Evolutionary conservation across 352 stramenopile species (phyloP), one percentile per base, ranked within the genome.

Genomic region (Pythium rhizo-oryzae): DNA sequence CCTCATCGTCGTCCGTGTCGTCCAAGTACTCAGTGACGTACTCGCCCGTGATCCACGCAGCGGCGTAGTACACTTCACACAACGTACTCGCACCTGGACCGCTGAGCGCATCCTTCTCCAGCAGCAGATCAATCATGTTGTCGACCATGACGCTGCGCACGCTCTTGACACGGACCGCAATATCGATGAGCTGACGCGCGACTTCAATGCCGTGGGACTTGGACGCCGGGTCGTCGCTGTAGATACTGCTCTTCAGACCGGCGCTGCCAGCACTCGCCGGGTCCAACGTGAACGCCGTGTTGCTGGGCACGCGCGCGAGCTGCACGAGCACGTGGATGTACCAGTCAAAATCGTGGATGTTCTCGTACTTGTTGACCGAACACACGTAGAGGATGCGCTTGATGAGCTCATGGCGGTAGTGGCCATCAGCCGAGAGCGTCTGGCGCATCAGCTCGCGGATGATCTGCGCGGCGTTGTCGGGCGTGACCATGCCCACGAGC

Each of bases 331-430:
- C 89, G 71, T 97, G 89, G 55, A 99, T 89, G 78, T 99, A 99
- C 98, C 98, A 99, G 59, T 92, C 82, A 80, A 99, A 99, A 75
- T 99, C 97, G 65, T 93, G 81, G 44, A 99, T 88, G 70, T 98
- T 98, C 51, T 96, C 87, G 79, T 99, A 99, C 79, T 99, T 99
- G 77, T 99, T 97, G 18, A 93, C 79, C 8, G 88, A 97, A 77
- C 97, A 99, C 75, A 99, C 98, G 64, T 96, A 87, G 49, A 99
- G 71, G 69, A 99, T 99, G 60, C 97, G 95, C 52, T 84, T 77
- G 30, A 99, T 97, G 46, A 99, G 85, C 67, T 99, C 97, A 63
- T 99, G 90, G 49, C 94, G 90, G 76, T 99, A 99, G 35, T 83
- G 76, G 23, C 96, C 97, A 67, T 98, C 97, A 0, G 97, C 93